Evolutionary conservation across 441 rosid genomes (phyloP).

Genomic region (Isatis lusitanica): DNA sequence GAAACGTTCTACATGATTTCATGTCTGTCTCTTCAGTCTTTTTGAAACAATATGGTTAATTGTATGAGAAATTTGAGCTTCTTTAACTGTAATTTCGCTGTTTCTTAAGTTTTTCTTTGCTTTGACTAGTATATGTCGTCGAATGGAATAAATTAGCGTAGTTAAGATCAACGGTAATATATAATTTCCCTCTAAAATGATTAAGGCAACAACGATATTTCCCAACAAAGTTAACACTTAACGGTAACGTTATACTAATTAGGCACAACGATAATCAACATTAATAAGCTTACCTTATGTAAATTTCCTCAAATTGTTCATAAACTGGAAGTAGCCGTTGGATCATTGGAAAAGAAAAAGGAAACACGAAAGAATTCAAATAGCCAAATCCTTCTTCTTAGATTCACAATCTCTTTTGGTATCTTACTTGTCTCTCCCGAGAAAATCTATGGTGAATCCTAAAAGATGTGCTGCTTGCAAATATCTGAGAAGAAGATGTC

Average conservation of each 20-base stretch:
- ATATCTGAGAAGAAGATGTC: slow-evolving; percentile 61
- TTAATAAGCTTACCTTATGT: slow-evolving; percentile 24
- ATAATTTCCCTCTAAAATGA: too few species aligned
- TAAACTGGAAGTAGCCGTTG: slow-evolving; percentile 35
- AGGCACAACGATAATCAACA: slow-evolving; percentile 7
- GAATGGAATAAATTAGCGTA: not conserved
- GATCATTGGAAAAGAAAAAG: slow-evolving; percentile 24
- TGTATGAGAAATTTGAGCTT: slow-evolving; percentile 9
- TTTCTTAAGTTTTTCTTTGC: not conserved
- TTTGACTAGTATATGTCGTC: not conserved
- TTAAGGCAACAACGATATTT: not conserved
- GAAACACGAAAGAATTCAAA: slow-evolving; percentile 28
- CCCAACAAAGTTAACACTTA: not conserved
- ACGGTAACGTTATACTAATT: slow-evolving; percentile 17
- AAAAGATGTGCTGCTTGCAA: slow-evolving; percentile 61
- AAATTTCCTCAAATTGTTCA: not conserved
- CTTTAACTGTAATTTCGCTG: not conserved
- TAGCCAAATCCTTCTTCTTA: slow-evolving; percentile 16
- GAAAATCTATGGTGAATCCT: slow-evolving; percentile 33
- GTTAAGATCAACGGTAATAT: not conserved
- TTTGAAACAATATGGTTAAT: not conserved
- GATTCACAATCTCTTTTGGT: slow-evolving; percentile 32
- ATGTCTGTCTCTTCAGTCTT: not conserved
- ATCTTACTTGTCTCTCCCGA: not conserved
- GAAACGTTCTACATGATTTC: not conserved